Conservation (phyloP, 768 basidiomycete genomes). For the Leucocoprinus sp. region DNA sequence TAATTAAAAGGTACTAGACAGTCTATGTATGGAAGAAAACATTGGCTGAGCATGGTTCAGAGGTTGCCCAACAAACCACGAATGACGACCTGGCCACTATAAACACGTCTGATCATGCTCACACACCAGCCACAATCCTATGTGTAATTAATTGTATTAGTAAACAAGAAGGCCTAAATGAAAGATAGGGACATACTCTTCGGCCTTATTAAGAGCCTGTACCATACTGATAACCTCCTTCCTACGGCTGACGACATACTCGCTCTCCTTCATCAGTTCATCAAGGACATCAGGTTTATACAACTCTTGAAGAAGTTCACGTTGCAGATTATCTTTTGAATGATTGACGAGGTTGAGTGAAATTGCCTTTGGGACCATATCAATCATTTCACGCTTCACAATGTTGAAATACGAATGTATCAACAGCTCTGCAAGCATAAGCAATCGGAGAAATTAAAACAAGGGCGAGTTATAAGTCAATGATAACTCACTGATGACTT, state of each 20-base stretch:
- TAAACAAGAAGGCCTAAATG: not conserved
- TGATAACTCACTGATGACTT: constrained; percentile 86
- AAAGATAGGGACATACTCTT: constrained; percentile 57
- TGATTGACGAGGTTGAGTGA: constrained; percentile 84
- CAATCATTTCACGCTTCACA: constrained; percentile 98
- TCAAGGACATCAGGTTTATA: constrained; percentile 97
- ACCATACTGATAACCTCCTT: constrained; percentile 95
- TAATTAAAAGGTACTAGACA: constrained; percentile 12
- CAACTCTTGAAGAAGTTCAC: constrained; percentile 88
- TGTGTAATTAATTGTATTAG: constrained; percentile 10
- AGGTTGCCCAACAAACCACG: not conserved
- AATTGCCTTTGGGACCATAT: constrained; percentile 98
- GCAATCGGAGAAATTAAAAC: constrained; percentile 1
- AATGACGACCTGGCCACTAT: not conserved
- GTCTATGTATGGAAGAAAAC: constrained; percentile 9
- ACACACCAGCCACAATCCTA: constrained; percentile 27
- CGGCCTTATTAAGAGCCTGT: constrained; percentile 90
- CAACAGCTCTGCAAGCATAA: constrained; percentile 60
- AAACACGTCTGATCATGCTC: constrained; percentile 12
- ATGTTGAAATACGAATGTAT: constrained; percentile 98
- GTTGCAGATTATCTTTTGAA: constrained; percentile 92
- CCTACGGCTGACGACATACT: constrained; percentile 79
- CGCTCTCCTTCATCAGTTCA: constrained; percentile 91
- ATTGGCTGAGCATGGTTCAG: not conserved
- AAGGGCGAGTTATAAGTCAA: constrained; percentile 1